Conservation (phyloP, 116 monocot genomes). For the Iris pallida region DNA sequence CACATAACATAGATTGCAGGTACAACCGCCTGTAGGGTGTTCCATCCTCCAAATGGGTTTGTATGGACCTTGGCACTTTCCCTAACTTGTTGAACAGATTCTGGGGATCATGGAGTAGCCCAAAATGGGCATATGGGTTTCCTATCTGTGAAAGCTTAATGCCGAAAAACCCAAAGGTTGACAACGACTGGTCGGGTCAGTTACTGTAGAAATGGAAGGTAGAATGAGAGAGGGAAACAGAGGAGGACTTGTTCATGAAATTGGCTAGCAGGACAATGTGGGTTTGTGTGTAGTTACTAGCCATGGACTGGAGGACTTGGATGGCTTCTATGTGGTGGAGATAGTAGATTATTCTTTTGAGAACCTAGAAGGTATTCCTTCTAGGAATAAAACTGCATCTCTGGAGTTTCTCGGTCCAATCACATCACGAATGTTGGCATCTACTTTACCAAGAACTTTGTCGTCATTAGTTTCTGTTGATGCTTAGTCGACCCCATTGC, state of each 20-base stretch:
- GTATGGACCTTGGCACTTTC: slow-evolving; percentile 60
- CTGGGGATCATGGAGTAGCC: slow-evolving; percentile 62
- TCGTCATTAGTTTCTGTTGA: slow-evolving; percentile 27
- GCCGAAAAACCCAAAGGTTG: slow-evolving; percentile 54
- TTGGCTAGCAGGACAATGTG: slow-evolving; percentile 70
- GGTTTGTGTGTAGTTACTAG: slow-evolving; percentile 19
- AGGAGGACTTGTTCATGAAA: slow-evolving; percentile 82
- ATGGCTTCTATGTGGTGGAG: slow-evolving; percentile 59
- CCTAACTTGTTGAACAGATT: slow-evolving; percentile 74
- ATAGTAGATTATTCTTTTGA: slow-evolving; percentile 89
- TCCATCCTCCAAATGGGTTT: slow-evolving; percentile 70
- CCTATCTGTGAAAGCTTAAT: slow-evolving; percentile 77
- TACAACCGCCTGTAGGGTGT: slow-evolving; percentile 76
- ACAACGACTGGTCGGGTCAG: slow-evolving; percentile 67
- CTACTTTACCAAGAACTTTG: slow-evolving; percentile 52
- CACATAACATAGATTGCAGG: too few species aligned
- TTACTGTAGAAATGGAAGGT: slow-evolving; percentile 71
- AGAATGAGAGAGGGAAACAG: slow-evolving; percentile 39
- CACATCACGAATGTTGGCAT: slow-evolving; percentile 62
- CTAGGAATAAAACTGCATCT: slow-evolving; percentile 45
- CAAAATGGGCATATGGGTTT: slow-evolving; percentile 78
- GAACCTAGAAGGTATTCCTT: slow-evolving; percentile 75
- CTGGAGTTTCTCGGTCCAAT: slow-evolving; percentile 67
- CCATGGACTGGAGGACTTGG: slow-evolving; percentile 69
- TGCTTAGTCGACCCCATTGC: slow-evolving; percentile 25